Conservation (phyloP, 208 protist species). For the Leishmania aethiopica region DNA sequence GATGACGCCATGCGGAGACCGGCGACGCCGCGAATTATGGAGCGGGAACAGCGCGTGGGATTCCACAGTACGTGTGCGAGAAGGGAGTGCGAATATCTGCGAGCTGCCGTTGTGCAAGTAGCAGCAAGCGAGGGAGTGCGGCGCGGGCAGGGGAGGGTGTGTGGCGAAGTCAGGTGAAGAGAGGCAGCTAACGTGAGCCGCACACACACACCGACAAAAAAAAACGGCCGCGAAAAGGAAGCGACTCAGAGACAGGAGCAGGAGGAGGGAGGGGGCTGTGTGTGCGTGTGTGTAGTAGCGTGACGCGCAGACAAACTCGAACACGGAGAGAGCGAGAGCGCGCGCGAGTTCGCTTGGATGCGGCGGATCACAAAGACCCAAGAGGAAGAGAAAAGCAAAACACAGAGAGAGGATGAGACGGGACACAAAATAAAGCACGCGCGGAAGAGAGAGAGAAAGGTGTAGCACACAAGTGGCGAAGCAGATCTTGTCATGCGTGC, state of each 20-base stretch:
- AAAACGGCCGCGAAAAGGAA: neutral
- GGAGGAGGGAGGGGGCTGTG: neutral
- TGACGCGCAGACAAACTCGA: neutral
- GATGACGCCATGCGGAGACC: slow-evolving; percentile 34
- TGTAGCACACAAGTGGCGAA: neutral
- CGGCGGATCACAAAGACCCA: no score
- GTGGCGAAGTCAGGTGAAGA: neutral
- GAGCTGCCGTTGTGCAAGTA: neutral
- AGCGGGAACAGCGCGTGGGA: slow-evolving; percentile 36
- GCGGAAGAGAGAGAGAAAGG: neutral
- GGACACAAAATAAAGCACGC: no score
- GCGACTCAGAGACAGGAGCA: neutral
- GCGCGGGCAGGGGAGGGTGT: neutral
- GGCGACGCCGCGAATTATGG: slow-evolving; percentile 16
- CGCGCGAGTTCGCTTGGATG: no score
- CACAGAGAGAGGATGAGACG: no score
- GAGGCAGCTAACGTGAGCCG: neutral
- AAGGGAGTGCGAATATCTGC: neutral
- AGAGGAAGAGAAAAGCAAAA: no score
- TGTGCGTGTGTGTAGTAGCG: neutral
- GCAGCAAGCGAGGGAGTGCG: neutral
- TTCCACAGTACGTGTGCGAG: neutral
- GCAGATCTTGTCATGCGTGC: neutral
- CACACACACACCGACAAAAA: neutral
- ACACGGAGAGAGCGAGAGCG: no score